These are phyloP conservation scores for Clausena lansium DNA, from an alignment of 345 rosid species.

Conservation along the genomic window DNA sequence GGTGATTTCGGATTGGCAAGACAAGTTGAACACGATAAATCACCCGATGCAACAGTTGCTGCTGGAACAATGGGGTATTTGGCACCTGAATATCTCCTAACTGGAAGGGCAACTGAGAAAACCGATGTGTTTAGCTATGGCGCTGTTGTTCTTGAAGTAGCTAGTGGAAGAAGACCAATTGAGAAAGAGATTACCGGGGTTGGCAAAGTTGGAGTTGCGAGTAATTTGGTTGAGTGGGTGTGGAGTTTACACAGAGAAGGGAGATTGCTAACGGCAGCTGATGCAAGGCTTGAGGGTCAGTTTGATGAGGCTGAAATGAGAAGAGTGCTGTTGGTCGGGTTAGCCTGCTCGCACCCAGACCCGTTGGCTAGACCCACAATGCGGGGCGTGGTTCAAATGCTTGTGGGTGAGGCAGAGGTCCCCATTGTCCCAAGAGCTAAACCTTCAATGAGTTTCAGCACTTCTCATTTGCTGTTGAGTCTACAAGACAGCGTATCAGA, in stretches of 20 bases:
- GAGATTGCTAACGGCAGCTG: constrained; percentile 61
- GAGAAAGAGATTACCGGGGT: constrained; percentile 44
- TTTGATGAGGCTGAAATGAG: constrained; percentile 60
- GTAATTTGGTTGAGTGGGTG: constrained; percentile 96
- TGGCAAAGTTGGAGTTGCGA: constrained; percentile 37
- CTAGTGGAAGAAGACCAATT: constrained; percentile 82
- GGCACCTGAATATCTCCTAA: constrained; percentile 88
- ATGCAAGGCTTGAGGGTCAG: constrained; percentile 60
- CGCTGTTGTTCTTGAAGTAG: constrained; percentile 86
- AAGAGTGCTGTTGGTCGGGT: constrained; percentile 70
- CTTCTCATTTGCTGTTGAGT: constrained; percentile 71
- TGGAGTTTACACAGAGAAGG: constrained; percentile 91
- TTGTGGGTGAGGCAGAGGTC: constrained; percentile 80
- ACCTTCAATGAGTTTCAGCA: constrained; percentile 83
- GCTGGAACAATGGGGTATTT: constrained; percentile 99
- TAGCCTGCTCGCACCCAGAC: constrained; percentile 96
- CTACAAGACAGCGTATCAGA: constrained; percentile 93
- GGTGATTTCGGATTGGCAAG: constrained; percentile 97
- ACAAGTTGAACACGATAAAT: constrained; percentile 80
- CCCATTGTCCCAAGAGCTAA: constrained; percentile 80
- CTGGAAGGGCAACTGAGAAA: constrained; percentile 89
- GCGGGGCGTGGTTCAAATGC: constrained; percentile 87
- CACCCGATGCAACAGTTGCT: constrained; percentile 92
- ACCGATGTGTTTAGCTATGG: constrained; percentile 94
- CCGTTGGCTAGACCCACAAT: constrained; percentile 75